Conservation (phyloP, 2,329 filamentous ascomycete genomes). For the Metarhizium robertsii region DNA sequence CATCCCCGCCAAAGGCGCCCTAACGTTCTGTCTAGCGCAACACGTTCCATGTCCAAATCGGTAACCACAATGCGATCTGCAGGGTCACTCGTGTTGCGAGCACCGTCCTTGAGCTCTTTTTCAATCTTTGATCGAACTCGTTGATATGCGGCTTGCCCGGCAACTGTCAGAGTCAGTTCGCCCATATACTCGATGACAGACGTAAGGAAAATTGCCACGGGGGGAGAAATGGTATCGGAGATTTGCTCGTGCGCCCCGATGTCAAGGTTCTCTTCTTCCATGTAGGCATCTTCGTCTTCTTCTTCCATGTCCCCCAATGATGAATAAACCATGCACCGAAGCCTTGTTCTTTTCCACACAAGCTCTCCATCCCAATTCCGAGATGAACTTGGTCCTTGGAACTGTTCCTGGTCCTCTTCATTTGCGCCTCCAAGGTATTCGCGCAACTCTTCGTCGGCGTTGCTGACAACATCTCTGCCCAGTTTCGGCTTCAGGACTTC, state of each 20-base stretch:
- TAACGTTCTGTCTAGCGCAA: conserved; percentile 80
- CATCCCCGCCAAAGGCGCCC: conserved; percentile 90
- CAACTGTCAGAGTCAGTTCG: conserved; percentile 81
- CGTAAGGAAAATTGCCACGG: conserved; percentile 91
- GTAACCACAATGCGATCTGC: conserved; percentile 71
- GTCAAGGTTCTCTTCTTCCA: conserved; percentile 68
- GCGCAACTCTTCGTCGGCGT: conserved; percentile 76
- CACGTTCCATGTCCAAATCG: conserved; percentile 84
- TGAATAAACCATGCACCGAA: conserved; percentile 97
- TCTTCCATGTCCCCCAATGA: conserved; percentile 95
- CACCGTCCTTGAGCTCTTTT: conserved; percentile 47
- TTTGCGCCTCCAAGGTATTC: conserved; percentile 78
- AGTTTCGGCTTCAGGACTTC: conserved; percentile 86
- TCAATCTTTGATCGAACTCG: conserved; percentile 51
- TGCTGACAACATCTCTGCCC: conserved; percentile 72
- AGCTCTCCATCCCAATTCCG: conserved; percentile 81
- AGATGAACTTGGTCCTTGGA: conserved; percentile 37
- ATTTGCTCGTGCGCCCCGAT: conserved; percentile 45
- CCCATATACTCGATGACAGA: conserved; percentile 91
- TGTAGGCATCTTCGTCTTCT: conserved; percentile 86
- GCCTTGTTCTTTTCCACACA: conserved; percentile 84
- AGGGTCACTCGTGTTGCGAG: conserved; percentile 34
- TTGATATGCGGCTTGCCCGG: conserved; percentile 73
- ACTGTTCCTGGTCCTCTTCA: conserved; percentile 58
- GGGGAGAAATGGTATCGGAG: conserved; percentile 70